phyloP scores from a whole-genome alignment of 176 grass and related monocot genomes.

The Oryza coarctata region DNA sequence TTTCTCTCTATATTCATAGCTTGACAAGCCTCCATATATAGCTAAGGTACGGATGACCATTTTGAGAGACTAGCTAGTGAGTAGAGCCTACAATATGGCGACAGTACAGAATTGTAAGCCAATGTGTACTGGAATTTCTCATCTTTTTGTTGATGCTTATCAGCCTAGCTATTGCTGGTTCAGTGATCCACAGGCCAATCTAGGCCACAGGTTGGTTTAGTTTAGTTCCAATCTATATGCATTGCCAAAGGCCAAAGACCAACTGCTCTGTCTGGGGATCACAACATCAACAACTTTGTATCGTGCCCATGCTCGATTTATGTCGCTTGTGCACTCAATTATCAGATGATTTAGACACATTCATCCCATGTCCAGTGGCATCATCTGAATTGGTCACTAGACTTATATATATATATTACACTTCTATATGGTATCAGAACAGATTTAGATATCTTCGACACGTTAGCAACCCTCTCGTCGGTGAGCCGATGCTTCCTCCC shows the following conservation, averaged over 20 bases:
- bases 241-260: not conserved
- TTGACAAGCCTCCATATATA: slow-evolving; percentile 33
- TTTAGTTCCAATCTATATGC: slow-evolving; percentile 4
- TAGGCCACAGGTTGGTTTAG: slow-evolving; percentile 17
- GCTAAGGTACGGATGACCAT: slow-evolving; percentile 2
- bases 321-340: not conserved
- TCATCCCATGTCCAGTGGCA: not conserved
- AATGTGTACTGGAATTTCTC: slow-evolving; percentile 37
- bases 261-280: not conserved
- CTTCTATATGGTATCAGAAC: no score
- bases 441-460: no score
- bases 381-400: no score
- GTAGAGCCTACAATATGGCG: slow-evolving; percentile 7
- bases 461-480: no score
- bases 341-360: not conserved
- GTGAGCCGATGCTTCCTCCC: no score
- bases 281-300: not conserved
- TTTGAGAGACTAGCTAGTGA: slow-evolving; percentile 28
- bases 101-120: slow-evolving; percentile 1
- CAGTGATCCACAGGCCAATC: slow-evolving; percentile 27
- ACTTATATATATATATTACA: no score
- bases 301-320: not conserved
- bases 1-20: slow-evolving; percentile 38
- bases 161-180: slow-evolving; percentile 1
- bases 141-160: slow-evolving; percentile 38